Base-by-base conservation (phyloP, 2,329 filamentous ascomycete species). In the Aspergillus sclerotialis region DNA sequence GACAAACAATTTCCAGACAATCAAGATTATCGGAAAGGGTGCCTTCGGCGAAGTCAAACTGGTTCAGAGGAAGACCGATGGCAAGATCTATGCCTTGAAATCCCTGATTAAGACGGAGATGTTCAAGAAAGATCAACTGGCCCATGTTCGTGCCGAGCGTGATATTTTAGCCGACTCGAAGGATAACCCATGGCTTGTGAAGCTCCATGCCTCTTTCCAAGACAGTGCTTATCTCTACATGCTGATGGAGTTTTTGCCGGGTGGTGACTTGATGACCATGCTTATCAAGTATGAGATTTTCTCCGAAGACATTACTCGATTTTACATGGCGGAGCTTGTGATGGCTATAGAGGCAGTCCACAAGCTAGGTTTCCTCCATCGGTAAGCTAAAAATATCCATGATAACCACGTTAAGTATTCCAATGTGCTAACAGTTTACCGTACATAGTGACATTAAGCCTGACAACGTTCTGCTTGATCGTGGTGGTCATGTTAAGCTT, bases 271-370 rank as follows among this genome's bases (percentile, higher is more conserved):
- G 61, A 98, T 98, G 92, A 98, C 92, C 3, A 98, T 98, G 92
- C 73, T 98, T 49, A 98, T 98, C 70, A 98, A 96, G 73, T 98
- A 98, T 57, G 92, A 98, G 62, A 95, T 98, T 61, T 98, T 98
- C 63, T 94, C 88, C 0, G 90, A 96, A 62, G 92, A 98, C 49
- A 96, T 98, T 48, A 98, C 92, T 18, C 80, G 92, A 12, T 98
- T 98, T 66, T 98, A 98, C 66, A 98, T 98, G 78, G 92, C 92
- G 15, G 90, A 98, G 63, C 90, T 96, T 52, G 86, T 94, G 15
- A 75, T 96, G 56, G 92, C 92, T n/a, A 96, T 98, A 48, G 92
- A 98, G 58, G 92, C 92, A 10, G 92, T 98, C 27, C 92, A 98
- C 66, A 94, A 94, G 63, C 76, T 96, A 45, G 92, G 92, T 42